These are phyloP conservation scores for Geum urbanum DNA, from an alignment of 306 rosid species.

Conservation along the genomic window DNA sequence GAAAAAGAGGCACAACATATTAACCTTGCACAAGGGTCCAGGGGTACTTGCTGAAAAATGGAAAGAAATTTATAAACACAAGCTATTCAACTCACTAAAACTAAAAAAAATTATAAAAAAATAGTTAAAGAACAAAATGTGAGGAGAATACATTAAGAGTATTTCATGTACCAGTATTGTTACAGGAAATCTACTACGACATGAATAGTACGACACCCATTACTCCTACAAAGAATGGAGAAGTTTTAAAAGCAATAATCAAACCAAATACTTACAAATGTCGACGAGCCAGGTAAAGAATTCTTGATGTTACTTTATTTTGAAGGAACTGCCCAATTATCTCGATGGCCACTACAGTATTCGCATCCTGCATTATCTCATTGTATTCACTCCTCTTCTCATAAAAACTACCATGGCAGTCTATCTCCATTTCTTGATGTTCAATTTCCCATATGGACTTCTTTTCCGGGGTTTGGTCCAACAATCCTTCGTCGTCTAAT, in stretches of 20 bases:
- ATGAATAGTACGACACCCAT: neutral
- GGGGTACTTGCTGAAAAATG: neutral
- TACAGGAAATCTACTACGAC: neutral
- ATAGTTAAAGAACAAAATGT: neutral
- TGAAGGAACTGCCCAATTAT: slow-evolving; percentile 74
- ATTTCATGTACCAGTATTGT: neutral
- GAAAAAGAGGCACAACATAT: slow-evolving; percentile 27
- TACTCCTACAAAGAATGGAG: neutral
- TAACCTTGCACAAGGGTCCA: slow-evolving; percentile 4
- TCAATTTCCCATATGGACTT: slow-evolving; percentile 60
- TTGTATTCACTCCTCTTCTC: slow-evolving; percentile 50
- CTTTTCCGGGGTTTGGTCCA: slow-evolving; percentile 56
- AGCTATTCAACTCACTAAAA: neutral
- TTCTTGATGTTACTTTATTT: slow-evolving; percentile 55
- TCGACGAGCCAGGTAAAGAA: slow-evolving; percentile 68
- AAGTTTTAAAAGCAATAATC: slow-evolving; percentile 7
- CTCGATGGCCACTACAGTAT: slow-evolving; percentile 69
- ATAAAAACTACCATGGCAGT: slow-evolving; percentile 39
- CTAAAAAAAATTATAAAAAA: too few species aligned
- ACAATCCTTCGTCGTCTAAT: slow-evolving; percentile 78
- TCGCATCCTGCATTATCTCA: slow-evolving; percentile 52
- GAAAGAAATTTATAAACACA: neutral
- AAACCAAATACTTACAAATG: slow-evolving; percentile 55
- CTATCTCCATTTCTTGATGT: slow-evolving; percentile 77
- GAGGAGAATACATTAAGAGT: neutral